These are phyloP conservation scores for Tetrapisispora arboricola DNA, from an alignment of 805 yeast genomes.

Conservation along the genomic window DNA sequence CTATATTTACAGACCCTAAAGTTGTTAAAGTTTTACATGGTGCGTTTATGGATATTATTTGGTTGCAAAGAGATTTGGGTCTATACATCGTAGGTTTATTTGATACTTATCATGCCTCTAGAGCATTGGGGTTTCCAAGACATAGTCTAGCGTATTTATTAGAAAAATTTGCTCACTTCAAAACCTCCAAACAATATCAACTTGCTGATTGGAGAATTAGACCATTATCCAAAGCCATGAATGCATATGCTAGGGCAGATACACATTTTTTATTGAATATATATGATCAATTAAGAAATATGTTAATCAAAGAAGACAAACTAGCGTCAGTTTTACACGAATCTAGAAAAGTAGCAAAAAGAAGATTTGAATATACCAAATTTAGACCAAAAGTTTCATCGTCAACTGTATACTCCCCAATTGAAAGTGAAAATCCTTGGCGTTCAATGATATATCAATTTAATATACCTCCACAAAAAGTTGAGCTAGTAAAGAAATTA, in stretches of 20 bases:
- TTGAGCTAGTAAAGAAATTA: slow-evolving; percentile 47
- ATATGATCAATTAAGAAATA: slow-evolving; percentile 61
- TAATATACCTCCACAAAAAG: slow-evolving; percentile 46
- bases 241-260: slow-evolving; percentile 84
- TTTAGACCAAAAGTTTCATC: slow-evolving; percentile 37
- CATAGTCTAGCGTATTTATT: slow-evolving; percentile 77
- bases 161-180: slow-evolving; percentile 70
- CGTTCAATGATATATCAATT: slow-evolving; percentile 49
- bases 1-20: slow-evolving; percentile 68
- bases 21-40: slow-evolving; percentile 91
- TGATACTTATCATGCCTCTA: slow-evolving; percentile 88
- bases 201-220: slow-evolving; percentile 93
- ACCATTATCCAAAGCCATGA: slow-evolving; percentile 69
- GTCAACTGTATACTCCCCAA: slow-evolving; percentile 37
- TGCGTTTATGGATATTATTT: slow-evolving; percentile 89
- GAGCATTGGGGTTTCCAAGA: slow-evolving; percentile 65
- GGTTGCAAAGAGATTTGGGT: slow-evolving; percentile 95
- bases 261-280: slow-evolving; percentile 84
- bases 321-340: slow-evolving; percentile 56
- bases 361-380: slow-evolving; percentile 72
- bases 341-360: slow-evolving; percentile 68
- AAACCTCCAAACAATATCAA: slow-evolving; percentile 89
- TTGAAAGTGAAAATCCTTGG: slow-evolving; percentile 60
- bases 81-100: slow-evolving; percentile 79
- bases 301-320: slow-evolving; percentile 41